These are phyloP conservation scores for Acanthamoeba castellanii DNA, from an alignment of 208 protist species.

Conservation along the genomic window DNA sequence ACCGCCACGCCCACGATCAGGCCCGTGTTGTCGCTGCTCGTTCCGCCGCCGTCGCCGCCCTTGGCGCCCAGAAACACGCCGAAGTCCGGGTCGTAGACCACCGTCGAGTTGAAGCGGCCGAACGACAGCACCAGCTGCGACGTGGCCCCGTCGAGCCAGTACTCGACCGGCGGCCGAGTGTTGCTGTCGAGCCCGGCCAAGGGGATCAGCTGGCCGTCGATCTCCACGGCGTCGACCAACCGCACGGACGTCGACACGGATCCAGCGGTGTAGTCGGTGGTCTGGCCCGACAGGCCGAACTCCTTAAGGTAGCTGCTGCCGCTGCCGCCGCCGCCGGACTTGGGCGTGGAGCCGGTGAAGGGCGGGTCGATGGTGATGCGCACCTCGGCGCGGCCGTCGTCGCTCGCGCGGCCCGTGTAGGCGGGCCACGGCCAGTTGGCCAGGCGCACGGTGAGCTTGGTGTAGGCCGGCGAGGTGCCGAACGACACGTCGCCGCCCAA, in stretches of 20 bases:
- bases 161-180: background rate
- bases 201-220: background rate
- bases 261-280: background rate
- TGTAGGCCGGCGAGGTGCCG: background rate
- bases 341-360: background rate
- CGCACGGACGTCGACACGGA: background rate
- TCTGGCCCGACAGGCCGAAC: background rate
- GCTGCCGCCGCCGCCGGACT: background rate
- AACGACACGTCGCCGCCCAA: background rate
- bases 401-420: background rate
- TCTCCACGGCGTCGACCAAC: background rate
- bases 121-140: slow-evolving; percentile 1
- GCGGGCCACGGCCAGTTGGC: slow-evolving; percentile 1
- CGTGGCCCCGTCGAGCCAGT: background rate
- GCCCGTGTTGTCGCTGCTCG: background rate
- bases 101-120: background rate
- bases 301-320: background rate
- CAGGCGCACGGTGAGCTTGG: background rate
- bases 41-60: background rate
- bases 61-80: background rate
- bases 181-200: background rate
- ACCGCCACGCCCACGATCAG: background rate
- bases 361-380: background rate
- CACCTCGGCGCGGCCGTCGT: background rate
- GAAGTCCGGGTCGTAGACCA: background rate